phyloP scores from a whole-genome alignment of 306 rosid species.

The Vigna unguiculata region DNA sequence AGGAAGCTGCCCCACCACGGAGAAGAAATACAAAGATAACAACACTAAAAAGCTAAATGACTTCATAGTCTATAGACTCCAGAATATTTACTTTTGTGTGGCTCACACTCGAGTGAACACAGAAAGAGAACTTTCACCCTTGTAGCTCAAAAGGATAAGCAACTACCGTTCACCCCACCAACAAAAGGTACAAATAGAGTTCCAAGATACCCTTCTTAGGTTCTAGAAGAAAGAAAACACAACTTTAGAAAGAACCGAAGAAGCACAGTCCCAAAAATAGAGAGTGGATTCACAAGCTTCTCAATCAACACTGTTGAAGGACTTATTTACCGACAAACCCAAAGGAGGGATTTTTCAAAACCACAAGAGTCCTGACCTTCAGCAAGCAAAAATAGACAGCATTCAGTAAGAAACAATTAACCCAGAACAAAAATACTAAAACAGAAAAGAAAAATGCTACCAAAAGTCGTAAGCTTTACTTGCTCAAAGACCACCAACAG shows the following conservation, averaged over 20 bases:
- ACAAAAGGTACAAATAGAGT: slow-evolving; percentile 31
- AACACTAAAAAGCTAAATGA: slow-evolving; percentile 63
- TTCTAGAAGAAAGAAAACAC: slow-evolving; percentile 37
- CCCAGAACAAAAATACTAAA: slow-evolving; percentile 12
- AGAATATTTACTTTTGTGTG: slow-evolving; percentile 20
- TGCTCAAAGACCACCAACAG: slow-evolving; percentile 31
- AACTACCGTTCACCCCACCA: slow-evolving; percentile 38
- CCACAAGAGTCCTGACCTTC: slow-evolving; percentile 35
- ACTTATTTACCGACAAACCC: slow-evolving; percentile 34
- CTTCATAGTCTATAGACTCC: slow-evolving; percentile 56
- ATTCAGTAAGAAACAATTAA: slow-evolving; percentile 21
- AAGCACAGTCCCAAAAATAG: slow-evolving; percentile 39
- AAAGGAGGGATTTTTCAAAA: slow-evolving; percentile 37
- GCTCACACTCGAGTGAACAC: slow-evolving; percentile 42
- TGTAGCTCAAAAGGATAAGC: slow-evolving; percentile 31
- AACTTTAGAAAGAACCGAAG: background rate
- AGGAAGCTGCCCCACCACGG: slow-evolving; percentile 89
- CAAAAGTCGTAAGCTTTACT: slow-evolving; percentile 37
- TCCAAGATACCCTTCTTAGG: slow-evolving; percentile 38
- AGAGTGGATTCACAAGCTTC: slow-evolving; percentile 29
- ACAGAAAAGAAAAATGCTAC: background rate
- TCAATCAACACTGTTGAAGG: slow-evolving; percentile 35
- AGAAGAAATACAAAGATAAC: slow-evolving; percentile 64
- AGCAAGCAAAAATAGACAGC: slow-evolving; percentile 42
- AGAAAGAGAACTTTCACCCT: slow-evolving; percentile 29